Conservation (phyloP, 768 basidiomycete genomes). For the Trametes sanguinea region DNA sequence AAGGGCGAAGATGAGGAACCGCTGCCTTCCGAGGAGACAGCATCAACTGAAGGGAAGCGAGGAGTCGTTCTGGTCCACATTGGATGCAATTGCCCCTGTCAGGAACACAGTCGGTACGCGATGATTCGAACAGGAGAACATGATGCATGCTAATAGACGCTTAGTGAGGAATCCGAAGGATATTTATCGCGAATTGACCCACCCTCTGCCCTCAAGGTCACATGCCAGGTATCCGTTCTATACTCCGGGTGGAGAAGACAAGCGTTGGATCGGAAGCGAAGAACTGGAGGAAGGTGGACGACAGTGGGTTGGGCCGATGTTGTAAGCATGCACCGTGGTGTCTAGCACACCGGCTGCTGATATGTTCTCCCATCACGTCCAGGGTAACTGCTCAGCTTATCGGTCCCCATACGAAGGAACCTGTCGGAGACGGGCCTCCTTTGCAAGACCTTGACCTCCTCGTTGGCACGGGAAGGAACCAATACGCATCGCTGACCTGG, state of each 20-base stretch:
- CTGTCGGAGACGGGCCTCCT: conserved; percentile 35
- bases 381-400: conserved; percentile 68
- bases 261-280: conserved; percentile 57
- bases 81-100: background rate
- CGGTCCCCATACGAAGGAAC: conserved; percentile 44
- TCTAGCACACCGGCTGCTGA: background rate
- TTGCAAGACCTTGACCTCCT: conserved; percentile 54
- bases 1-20: conserved; percentile 23
- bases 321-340: conserved; percentile 43
- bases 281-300: conserved; percentile 58
- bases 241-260: conserved; percentile 69
- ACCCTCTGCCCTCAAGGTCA: conserved; percentile 56
- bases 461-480: conserved; percentile 49
- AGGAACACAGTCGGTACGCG: conserved; percentile 12
- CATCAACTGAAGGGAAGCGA: conserved; percentile 17
- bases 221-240: conserved; percentile 72
- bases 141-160: background rate
- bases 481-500: conserved; percentile 73
- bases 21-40: background rate
- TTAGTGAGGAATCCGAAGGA: conserved; percentile 19
- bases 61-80: conserved; percentile 1
- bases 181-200: conserved; percentile 47
- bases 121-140: too few relatives aligned
- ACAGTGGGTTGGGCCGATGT: conserved; percentile 72
- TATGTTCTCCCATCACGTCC: background rate